A percentile compares a stretch with the other conserved stretches of the same genome.
These are phyloP conservation scores for Coemansia sp. DNA, from an alignment of 192 early-diverging fungal genomes.

Conservation along the genomic window DNA sequence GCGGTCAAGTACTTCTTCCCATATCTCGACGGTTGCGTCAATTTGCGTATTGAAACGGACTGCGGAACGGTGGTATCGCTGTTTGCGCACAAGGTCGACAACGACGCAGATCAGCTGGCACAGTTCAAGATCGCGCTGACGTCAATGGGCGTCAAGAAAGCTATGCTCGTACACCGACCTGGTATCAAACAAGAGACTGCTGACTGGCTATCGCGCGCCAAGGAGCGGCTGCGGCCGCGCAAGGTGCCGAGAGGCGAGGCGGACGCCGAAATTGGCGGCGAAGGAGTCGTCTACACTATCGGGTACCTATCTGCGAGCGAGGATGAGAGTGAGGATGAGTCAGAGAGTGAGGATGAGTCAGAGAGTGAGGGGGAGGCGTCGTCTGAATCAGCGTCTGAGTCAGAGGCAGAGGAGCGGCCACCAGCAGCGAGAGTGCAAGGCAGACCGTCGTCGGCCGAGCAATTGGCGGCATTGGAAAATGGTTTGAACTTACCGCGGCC, in stretches of 20 bases:
- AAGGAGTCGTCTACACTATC: slow-evolving; percentile 1
- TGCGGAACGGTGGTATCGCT: slow-evolving; percentile 11
- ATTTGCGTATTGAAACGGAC: slow-evolving; percentile 28
- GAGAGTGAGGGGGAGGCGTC: no score
- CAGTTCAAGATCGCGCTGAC: slow-evolving; percentile 4
- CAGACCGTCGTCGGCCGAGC: neutral
- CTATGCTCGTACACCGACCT: slow-evolving; percentile 11
- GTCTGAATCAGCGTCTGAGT: no score
- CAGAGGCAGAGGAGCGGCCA: no score
- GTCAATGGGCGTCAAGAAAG: slow-evolving; percentile 5
- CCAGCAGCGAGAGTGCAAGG: neutral
- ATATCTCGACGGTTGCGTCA: slow-evolving; percentile 23
- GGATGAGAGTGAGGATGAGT: no score
- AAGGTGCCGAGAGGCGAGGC: neutral
- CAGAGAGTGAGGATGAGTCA: neutral
- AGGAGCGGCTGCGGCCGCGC: neutral
- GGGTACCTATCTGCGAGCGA: slow-evolving; percentile 2
- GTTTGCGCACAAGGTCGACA: slow-evolving; percentile 5
- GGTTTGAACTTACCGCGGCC: neutral
- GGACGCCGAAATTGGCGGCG: neutral
- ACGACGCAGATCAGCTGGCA: slow-evolving; percentile 7
- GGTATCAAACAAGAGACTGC: slow-evolving; percentile 11
- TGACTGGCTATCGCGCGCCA: slow-evolving; percentile 13
- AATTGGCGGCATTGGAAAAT: neutral
- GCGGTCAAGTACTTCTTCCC: slow-evolving; percentile 28